phyloP scores from a whole-genome alignment of 2,329 filamentous ascomycete genomes.

The Diaporthe aspalathi region DNA sequence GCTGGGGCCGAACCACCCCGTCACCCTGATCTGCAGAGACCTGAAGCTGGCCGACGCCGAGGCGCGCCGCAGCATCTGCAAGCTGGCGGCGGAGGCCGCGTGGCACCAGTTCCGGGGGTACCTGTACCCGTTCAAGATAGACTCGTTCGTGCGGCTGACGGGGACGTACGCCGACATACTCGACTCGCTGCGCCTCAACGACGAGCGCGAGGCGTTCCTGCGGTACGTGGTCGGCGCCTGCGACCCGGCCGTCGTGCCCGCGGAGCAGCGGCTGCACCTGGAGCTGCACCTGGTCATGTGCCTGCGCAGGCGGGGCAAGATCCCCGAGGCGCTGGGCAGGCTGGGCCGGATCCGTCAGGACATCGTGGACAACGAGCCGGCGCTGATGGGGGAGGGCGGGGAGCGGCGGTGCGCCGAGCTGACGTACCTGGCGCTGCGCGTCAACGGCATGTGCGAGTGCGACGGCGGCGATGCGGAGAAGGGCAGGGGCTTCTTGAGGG shows the following conservation, averaged over 20 bases:
- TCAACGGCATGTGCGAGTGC: slow-evolving; percentile 33
- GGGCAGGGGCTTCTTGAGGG: slow-evolving; percentile 20
- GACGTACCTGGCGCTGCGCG: slow-evolving; percentile 33
- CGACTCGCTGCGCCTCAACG: slow-evolving; percentile 29
- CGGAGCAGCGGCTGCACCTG: slow-evolving; percentile 30
- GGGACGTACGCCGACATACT: slow-evolving; percentile 29
- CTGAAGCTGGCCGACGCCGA: slow-evolving; percentile 8
- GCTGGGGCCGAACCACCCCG: slow-evolving; percentile 17
- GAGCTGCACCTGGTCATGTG: slow-evolving; percentile 35
- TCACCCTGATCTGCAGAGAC: slow-evolving; percentile 18
- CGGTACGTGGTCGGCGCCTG: not conserved
- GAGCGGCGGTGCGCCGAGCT: slow-evolving; percentile 27
- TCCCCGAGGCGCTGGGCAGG: slow-evolving; percentile 24
- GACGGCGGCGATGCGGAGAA: slow-evolving; percentile 16
- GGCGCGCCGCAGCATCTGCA: slow-evolving; percentile 17
- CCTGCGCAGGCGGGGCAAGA: slow-evolving; percentile 24
- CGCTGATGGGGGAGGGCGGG: slow-evolving; percentile 16
- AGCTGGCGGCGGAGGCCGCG: slow-evolving; percentile 30
- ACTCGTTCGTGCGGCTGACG: slow-evolving; percentile 25
- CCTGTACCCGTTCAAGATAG: slow-evolving; percentile 5
- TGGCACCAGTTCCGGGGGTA: slow-evolving; percentile 30
- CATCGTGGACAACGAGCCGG: slow-evolving; percentile 27
- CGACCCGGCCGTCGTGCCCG: not conserved
- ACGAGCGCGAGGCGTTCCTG: slow-evolving; percentile 31
- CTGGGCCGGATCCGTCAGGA: slow-evolving; percentile 20